A percentile compares a stretch with the other conserved stretches of the same genome.
Conservation (phyloP, 768 basidiomycete genomes). For the Rhizopogon rudus region DNA sequence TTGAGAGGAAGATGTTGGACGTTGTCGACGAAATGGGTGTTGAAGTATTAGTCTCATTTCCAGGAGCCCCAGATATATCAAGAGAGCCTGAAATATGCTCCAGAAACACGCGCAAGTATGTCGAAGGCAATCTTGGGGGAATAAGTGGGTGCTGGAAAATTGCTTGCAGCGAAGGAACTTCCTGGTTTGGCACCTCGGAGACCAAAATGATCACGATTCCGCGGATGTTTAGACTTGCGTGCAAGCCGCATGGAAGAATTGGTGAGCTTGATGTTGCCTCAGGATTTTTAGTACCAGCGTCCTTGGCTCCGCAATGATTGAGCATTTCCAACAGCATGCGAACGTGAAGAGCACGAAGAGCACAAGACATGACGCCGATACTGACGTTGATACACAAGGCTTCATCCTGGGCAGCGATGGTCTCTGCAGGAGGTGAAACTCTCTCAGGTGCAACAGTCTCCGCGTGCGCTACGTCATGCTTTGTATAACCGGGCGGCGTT, state of each 20-base stretch:
- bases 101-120: constrained; percentile 51
- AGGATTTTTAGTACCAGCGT: constrained; percentile 4
- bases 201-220: constrained; percentile 47
- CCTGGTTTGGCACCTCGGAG: constrained; percentile 18
- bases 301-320: constrained; percentile 24
- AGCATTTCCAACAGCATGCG: constrained; percentile 40
- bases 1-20: constrained; percentile 26
- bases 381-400: constrained; percentile 36
- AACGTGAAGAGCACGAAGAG: constrained; percentile 53
- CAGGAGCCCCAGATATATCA: constrained; percentile 13
- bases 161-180: constrained; percentile 14
- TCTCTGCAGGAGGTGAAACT: constrained; percentile 1
- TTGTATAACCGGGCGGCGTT: constrained; percentile 34
- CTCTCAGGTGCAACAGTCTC: not conserved
- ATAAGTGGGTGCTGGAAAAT: constrained; percentile 60
- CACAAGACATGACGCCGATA: constrained; percentile 50
- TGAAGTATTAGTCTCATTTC: constrained; percentile 2
- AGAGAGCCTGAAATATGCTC: constrained; percentile 28
- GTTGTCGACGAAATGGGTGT: not conserved
- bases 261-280: constrained; percentile 11
- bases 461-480: constrained; percentile 7
- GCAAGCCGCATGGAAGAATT: constrained; percentile 23
- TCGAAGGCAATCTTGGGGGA: constrained; percentile 43
- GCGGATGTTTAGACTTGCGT: constrained; percentile 32
- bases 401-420: constrained; percentile 18